Base-by-base conservation (phyloP, 768 basidiomycete genomes). In the Tylopilus subfusipes region DNA sequence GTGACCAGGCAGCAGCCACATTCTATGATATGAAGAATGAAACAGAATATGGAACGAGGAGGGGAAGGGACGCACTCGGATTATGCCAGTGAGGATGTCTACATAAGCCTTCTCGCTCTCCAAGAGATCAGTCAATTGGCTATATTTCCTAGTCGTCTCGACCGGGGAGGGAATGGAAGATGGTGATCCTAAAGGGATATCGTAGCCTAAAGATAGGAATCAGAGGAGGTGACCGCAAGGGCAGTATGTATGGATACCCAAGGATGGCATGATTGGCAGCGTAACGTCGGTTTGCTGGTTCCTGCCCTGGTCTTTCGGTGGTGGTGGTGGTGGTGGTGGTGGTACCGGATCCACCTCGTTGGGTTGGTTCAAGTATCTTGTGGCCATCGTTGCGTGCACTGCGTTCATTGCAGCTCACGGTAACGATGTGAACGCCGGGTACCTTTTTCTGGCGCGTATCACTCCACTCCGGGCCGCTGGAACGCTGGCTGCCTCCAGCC, bases 1-100 rank as follows among this genome's bases (percentile, higher is more conserved):
- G 78, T 11, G 95, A 97, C 97, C 97, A 99, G 46, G 97, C 97
- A n/a, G 88, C 86, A 11, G 97, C 97, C 5, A 97, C 90, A 83
- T 90, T 93, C 94, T 98, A 67, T 16, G 50, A n/a, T 22, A 59
- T 29, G 46, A 53, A 52, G 14, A 45, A 54, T 66, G 52, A 58
- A 61, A 27, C 40, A 52, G 36, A 29, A 39, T 27, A 42, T 34
- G 30, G 27, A 39, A 43, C 25, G 33, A 44, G 57, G 22, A 52
- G 22, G 39, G 38, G 18, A 40, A 38, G 27, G 66, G 39, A 75
- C 91, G 54, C 68, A 94, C 96, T 66, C 94, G 83, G 61, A 99
- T 97, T 64, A 98, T 82, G 39, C 86, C 86, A 12, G 93, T 86
- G 34, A 99, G 75, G 59, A 91, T 81, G 40, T 96, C 93, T 13